Evolutionary conservation across 2,329 filamentous ascomycete species (phyloP), one percentile per base, ranked within the genome.

Genomic region (Xylariales sp.): DNA sequence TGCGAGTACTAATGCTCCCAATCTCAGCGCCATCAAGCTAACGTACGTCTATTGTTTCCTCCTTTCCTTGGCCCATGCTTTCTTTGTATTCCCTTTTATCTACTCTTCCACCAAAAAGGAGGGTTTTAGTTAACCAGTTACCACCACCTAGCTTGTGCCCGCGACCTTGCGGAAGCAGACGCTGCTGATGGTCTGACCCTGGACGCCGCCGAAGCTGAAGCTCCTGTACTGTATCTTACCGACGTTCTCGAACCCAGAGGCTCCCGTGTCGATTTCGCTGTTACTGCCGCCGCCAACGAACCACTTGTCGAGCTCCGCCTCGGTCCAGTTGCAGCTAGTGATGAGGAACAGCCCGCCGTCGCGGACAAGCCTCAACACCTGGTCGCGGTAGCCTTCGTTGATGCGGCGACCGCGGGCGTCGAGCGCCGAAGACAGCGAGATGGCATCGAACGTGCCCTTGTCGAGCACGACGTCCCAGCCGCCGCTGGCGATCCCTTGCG

Each of bases 291-390:
- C 38, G 3, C 61, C 67, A 35, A 74, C 79, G 57, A 97, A 93
- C 89, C 91, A 97, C 13, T 64, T 65, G 43, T 74, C 69, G 52
- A 98, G 64, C 68, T 98, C 93, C 28, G 81, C 76, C 66, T 93
- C 89, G 2, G 91, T 97, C 93, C 93, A 98, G 65, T 98, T 98
- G 61, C 93, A 98, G 62, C 89, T 96, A 38, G 93, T 97, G 38
- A 98, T 78, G 42, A 96, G 63, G 51, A 97, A 76, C 17, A 88
- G 69, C 0, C 88, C 88, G 2, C 82, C 83, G 1, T 63, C 66
- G 50, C 78, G 80, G 36, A 97, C 74, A 46, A 97, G 70, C 19
- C 62, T 65, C 44, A 82, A 67, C 21, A 91, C 81, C 37, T 79
- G 77, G 32, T 74, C 71, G 33, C 78, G 75, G 65, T 98, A 98